Conservation (phyloP, 352 stramenopile species). For the Phytophthora sansomeana region DNA sequence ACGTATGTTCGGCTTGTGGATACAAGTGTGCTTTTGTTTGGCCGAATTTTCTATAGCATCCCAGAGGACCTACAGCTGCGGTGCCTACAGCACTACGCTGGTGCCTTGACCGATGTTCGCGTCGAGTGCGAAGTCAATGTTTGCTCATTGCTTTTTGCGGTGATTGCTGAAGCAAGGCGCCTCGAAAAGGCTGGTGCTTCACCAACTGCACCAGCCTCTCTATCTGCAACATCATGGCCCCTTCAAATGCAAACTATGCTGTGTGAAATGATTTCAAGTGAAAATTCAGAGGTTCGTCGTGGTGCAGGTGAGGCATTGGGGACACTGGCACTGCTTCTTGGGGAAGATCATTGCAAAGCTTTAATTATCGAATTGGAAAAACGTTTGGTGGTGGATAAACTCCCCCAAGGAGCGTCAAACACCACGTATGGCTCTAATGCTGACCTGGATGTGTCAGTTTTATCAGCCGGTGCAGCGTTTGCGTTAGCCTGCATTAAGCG, state of each 20-base stretch:
- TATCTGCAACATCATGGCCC: constrained; percentile 57
- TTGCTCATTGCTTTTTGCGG: constrained; percentile 75
- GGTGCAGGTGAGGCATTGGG: constrained; percentile 80
- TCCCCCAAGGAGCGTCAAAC: constrained; percentile 44
- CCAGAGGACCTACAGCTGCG: constrained; percentile 87
- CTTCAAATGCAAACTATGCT: constrained; percentile 85
- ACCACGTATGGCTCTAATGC: constrained; percentile 32
- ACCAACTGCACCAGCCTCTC: constrained; percentile 23
- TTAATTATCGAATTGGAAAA: constrained; percentile 82
- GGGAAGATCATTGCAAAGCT: constrained; percentile 53
- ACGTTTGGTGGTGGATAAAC: constrained; percentile 64
- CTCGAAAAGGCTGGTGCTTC: constrained; percentile 30
- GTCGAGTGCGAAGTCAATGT: constrained; percentile 82
- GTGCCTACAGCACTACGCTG: constrained; percentile 81
- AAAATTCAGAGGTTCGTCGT: constrained; percentile 69
- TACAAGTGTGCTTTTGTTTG: constrained; percentile 79
- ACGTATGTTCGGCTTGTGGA: constrained; percentile 87
- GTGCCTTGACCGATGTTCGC: constrained; percentile 65
- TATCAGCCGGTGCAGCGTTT: constrained; percentile 75
- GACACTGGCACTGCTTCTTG: constrained; percentile 58
- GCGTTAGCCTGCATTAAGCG: constrained; percentile 85
- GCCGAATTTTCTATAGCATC: constrained; percentile 78
- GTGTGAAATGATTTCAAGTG: constrained; percentile 78
- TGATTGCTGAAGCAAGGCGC: constrained; percentile 60
- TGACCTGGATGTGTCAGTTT: constrained; percentile 52